Conservation (phyloP, 2,329 filamentous ascomycete species). For the Graphilbum sp. region DNA sequence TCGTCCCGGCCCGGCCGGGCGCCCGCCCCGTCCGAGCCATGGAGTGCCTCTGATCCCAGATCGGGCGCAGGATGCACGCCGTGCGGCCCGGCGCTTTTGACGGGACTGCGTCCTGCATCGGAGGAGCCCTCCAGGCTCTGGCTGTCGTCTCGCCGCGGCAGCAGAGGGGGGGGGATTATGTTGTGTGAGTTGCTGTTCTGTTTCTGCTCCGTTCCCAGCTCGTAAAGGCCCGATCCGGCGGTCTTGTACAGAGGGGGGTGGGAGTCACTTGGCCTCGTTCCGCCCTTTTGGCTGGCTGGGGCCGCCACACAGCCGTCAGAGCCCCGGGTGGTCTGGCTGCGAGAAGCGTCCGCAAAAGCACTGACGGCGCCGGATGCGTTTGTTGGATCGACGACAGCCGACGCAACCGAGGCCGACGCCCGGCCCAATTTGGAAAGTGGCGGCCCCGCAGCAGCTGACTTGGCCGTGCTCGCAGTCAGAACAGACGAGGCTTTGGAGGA, state of each 20-base stretch:
- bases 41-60: conserved; percentile 1
- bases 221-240: conserved; percentile 23
- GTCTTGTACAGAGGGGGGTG: too few relatives aligned
- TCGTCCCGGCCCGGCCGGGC: conserved; percentile 14
- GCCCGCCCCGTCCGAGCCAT: not conserved
- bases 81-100: conserved; percentile 15
- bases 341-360: conserved; percentile 27
- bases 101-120: conserved; percentile 27
- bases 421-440: conserved; percentile 26
- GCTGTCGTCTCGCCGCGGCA: conserved; percentile 24
- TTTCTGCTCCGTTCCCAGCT: conserved; percentile 16
- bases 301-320: conserved; percentile 20
- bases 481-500: conserved; percentile 33
- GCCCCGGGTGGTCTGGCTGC: conserved; percentile 20
- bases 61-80: not conserved
- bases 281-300: too few relatives aligned
- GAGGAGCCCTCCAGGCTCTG: conserved; percentile 27
- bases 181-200: conserved; percentile 9
- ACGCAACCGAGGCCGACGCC: conserved; percentile 15
- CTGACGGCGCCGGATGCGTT: conserved; percentile 32
- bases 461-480: conserved; percentile 27
- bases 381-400: conserved; percentile 26
- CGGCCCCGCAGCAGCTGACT: conserved; percentile 23
- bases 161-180: conserved; percentile 14
- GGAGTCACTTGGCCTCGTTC: too few relatives aligned